Base-by-base conservation (phyloP, 1,284 basidiomycete species). In the Leccinum insigne region DNA sequence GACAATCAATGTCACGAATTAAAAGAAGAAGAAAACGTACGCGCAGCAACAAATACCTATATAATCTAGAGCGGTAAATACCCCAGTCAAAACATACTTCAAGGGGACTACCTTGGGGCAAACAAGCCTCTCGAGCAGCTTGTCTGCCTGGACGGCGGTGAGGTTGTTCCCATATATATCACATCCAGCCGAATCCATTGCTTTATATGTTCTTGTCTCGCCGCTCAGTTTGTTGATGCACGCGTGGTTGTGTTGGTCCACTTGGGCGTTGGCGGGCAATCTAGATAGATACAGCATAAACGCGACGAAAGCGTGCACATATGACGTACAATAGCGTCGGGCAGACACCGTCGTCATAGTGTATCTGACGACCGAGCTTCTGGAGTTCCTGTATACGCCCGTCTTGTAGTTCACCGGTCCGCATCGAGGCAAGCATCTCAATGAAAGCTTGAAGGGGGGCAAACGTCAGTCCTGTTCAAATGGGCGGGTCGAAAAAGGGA, bases 361-460 rank as follows among this genome's bases (percentile, higher is more conserved):
- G 68, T 5, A 92, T 78, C 1, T 68, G 60, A 29, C 82, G 78
- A 71, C 85, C 83, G 26, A 84, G 79, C 8, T 72, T 67, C 61
- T 80, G 79, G 60, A 90, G 87, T 4, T 77, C 72, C 0, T 72
- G 56, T 11, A 78, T 72, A 18, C 73, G 76, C 66, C 73, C 67
- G 61, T 69, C 70, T 60, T 70, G 69, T 7, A 91, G 72, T 2
- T 71, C 71, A 0, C 90, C 90, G 59, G 85, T 86, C 32, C 90
- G 83, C 87, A 92, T 89, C 58, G 86, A 84, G 70, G 90, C 90
- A 56, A 92, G 81, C 86, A 92, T 91, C 63, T 87, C 80, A 61
- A 92, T 82, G 72, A 92, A 92, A 2, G 70, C 89, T 83, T 29
- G 40, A 52, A 26, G 16, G 16, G 26, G 26, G 26, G 26, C 1